These are phyloP conservation scores for Rauvolfia tetraphylla DNA, from an alignment of 257 asterid genomes.

Conservation along the genomic window DNA sequence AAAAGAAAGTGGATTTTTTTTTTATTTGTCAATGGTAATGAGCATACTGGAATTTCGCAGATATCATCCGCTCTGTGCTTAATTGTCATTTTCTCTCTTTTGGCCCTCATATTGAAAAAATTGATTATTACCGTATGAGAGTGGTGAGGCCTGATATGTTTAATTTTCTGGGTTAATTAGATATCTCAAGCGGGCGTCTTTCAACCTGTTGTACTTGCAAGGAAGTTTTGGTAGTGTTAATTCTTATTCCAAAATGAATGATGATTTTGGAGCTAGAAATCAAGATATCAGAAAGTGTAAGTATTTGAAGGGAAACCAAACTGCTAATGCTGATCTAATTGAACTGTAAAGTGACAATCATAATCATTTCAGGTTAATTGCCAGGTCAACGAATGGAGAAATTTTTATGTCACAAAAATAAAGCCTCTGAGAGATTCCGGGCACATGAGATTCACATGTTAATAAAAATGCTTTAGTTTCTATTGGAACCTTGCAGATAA, in stretches of 20 bases:
- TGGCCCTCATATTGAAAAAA: neutral
- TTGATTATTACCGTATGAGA: neutral
- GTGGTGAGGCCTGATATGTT: neutral
- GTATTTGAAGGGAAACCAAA: no score
- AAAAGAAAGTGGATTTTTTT: neutral
- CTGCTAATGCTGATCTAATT: neutral
- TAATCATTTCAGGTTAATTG: neutral
- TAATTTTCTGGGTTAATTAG: neutral
- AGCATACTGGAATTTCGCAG: neutral
- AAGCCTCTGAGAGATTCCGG: neutral
- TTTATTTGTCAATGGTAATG: neutral
- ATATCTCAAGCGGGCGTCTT: neutral
- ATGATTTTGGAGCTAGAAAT: neutral
- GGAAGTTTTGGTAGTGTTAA: neutral
- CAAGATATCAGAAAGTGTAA: neutral
- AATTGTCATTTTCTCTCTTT: neutral
- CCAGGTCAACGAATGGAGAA: neutral
- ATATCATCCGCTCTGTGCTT: neutral
- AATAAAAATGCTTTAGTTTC: constrained; percentile 1
- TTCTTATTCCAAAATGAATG: neutral
- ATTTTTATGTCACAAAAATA: neutral
- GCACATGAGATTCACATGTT: neutral
- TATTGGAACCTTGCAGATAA: neutral
- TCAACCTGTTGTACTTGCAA: neutral
- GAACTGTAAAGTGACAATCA: neutral